These are phyloP conservation scores for Penicillium bovifimosum DNA, from an alignment of 495 filamentous ascomycete genomes.

Conservation along the genomic window DNA sequence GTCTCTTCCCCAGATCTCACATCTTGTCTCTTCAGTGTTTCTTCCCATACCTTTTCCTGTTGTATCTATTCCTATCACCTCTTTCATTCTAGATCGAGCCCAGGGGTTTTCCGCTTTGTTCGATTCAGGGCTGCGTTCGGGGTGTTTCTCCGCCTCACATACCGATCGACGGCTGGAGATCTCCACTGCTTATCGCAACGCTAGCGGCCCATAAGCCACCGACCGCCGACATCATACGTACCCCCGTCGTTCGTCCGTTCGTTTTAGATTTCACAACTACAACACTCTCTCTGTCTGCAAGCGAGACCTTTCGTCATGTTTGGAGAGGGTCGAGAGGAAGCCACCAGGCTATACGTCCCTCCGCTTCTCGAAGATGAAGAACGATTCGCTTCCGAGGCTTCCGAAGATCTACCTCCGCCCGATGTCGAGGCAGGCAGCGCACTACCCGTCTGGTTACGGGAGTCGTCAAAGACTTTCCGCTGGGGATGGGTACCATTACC, in stretches of 20 bases:
- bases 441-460: constrained; percentile 49
- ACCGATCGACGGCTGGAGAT: constrained; percentile 18
- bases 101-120: background rate
- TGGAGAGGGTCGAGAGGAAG: constrained; percentile 33
- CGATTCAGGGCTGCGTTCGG: constrained; percentile 7
- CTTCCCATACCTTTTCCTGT: constrained; percentile 5
- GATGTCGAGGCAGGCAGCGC: constrained; percentile 34
- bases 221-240: constrained; percentile 21
- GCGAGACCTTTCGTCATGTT: constrained; percentile 24
- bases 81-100: background rate
- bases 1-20: constrained; percentile 5
- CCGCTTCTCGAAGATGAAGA: constrained; percentile 35
- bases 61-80: constrained; percentile 1
- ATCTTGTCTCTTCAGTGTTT: constrained; percentile 1
- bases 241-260: constrained; percentile 13
- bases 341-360: constrained; percentile 30
- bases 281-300: constrained; percentile 1
- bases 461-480: constrained; percentile 49
- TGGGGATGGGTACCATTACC: constrained; percentile 51
- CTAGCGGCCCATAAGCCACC: constrained; percentile 20
- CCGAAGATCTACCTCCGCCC: constrained; percentile 33
- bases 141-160: constrained; percentile 14
- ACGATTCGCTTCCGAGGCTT: constrained; percentile 33
- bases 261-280: constrained; percentile 4
- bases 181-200: constrained; percentile 11